These are phyloP conservation scores for Trebouxia sp. DNA, from an alignment of 139 green algal species.

Conservation along the genomic window DNA sequence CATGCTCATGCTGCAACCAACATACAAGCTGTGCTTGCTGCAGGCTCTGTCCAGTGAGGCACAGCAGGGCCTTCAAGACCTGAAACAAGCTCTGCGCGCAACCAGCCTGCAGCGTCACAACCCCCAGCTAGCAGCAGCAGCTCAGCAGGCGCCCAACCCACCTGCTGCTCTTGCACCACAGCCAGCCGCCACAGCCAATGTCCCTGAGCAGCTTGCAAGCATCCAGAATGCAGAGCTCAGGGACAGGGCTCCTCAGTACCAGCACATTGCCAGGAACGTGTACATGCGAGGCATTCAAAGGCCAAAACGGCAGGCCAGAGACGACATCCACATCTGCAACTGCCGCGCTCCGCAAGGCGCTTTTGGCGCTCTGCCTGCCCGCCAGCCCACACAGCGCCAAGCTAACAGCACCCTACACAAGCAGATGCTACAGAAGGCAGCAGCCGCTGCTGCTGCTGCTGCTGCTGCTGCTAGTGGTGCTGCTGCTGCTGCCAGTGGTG, in stretches of 20 bases:
- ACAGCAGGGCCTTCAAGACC: neutral
- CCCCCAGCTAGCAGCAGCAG: neutral
- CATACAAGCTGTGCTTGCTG: neutral
- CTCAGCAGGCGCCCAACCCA: neutral
- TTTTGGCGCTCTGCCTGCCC: neutral
- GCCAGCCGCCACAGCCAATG: neutral
- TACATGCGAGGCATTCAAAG: slow-evolving; percentile 11
- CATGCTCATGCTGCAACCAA: too few relatives aligned
- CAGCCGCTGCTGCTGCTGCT: neutral
- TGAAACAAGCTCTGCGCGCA: slow-evolving; percentile 1
- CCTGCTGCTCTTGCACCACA: neutral
- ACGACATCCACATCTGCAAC: slow-evolving; percentile 43
- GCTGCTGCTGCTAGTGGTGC: neutral
- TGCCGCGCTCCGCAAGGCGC: neutral
- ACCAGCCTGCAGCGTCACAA: neutral
- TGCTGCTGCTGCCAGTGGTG: neutral
- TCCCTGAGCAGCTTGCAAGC: slow-evolving; percentile 18
- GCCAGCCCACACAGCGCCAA: slow-evolving; percentile 17
- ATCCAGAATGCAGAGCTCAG: neutral
- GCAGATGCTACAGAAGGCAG: slow-evolving; percentile 1
- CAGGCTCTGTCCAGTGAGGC: slow-evolving; percentile 13
- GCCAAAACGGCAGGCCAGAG: slow-evolving; percentile 69
- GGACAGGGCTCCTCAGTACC: slow-evolving; percentile 56
- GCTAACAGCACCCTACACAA: slow-evolving; percentile 10
- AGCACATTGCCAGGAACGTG: slow-evolving; percentile 9